Evolutionary conservation across 331 rosid species (phyloP).

Genomic region (Quercus tomentella): DNA sequence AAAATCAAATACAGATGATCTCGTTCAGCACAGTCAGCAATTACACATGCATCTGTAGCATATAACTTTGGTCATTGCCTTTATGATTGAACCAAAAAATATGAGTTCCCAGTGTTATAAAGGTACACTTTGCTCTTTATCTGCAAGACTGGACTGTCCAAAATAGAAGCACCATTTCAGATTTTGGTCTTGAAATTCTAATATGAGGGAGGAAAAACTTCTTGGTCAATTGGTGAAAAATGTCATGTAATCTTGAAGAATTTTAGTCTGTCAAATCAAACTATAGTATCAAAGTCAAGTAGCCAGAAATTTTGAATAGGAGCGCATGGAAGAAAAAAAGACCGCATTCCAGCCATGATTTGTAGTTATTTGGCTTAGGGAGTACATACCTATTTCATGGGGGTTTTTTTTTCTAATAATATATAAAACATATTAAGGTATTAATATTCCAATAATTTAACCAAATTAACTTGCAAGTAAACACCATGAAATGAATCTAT

Average conservation of each 20-base stretch:
- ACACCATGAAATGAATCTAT: not conserved
- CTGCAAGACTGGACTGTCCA: not conserved
- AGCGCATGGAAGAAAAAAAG: not conserved
- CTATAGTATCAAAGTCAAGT: not conserved
- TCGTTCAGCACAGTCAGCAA: slow-evolving; percentile 4
- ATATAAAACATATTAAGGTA: not conserved
- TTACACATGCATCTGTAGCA: not conserved
- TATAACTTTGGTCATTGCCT: not conserved
- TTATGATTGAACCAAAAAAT: not conserved
- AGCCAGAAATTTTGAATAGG: not conserved
- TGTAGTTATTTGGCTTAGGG: not conserved
- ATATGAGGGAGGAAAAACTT: not conserved
- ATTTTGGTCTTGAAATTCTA: not conserved
- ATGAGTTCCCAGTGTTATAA: not conserved
- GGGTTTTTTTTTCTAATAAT: not conserved
- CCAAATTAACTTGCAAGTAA: slow-evolving; percentile 2
- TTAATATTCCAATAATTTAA: not conserved
- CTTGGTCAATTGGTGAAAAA: not conserved
- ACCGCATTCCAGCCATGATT: not conserved
- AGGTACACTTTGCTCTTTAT: not conserved
- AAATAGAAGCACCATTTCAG: not conserved
- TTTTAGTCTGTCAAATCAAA: not conserved
- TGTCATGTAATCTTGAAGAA: not conserved
- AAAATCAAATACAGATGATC: slow-evolving; percentile 6
- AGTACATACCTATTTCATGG: not conserved